These are phyloP conservation scores for Hirschfeldia incana DNA, from an alignment of 345 rosid genomes.

Conservation along the genomic window DNA sequence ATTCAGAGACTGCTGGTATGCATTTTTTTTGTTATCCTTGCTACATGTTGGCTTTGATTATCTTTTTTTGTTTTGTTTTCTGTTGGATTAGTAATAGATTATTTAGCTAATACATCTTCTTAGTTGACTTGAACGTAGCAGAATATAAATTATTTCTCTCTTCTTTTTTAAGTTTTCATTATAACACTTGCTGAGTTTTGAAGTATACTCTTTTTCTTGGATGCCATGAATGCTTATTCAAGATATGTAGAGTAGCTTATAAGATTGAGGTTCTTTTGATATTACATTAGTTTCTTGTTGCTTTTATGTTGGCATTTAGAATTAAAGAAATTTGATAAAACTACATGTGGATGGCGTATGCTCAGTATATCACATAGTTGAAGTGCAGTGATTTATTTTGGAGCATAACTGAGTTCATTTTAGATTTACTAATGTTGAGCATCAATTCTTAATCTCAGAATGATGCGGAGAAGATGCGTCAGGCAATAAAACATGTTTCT, in stretches of 20 bases:
- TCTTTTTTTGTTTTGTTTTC: slow-evolving; percentile 6
- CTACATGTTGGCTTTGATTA: slow-evolving; percentile 6
- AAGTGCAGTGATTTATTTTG: slow-evolving; percentile 19
- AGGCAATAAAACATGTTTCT: slow-evolving; percentile 48
- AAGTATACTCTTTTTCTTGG: neutral
- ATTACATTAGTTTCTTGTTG: slow-evolving; percentile 7
- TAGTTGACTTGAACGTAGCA: neutral
- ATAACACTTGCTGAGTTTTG: neutral
- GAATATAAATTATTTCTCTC: too few species aligned
- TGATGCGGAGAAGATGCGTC: slow-evolving; percentile 71
- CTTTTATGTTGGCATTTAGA: slow-evolving; percentile 5
- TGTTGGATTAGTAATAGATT: neutral
- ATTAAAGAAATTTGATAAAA: neutral
- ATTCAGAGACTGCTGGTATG: slow-evolving; percentile 77
- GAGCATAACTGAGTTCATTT: slow-evolving; percentile 3
- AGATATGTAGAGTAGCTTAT: neutral
- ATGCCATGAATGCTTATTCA: neutral
- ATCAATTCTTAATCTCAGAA: slow-evolving; percentile 43
- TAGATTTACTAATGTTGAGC: neutral
- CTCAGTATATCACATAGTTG: slow-evolving; percentile 11
- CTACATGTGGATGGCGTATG: slow-evolving; percentile 11
- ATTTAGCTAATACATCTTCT: neutral
- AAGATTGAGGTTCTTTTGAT: neutral
- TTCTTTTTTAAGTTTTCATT: neutral
- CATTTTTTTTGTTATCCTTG: slow-evolving; percentile 18